Evolutionary conservation across 208 protist genomes (phyloP).

Genomic region (Leishmania braziliensis): DNA sequence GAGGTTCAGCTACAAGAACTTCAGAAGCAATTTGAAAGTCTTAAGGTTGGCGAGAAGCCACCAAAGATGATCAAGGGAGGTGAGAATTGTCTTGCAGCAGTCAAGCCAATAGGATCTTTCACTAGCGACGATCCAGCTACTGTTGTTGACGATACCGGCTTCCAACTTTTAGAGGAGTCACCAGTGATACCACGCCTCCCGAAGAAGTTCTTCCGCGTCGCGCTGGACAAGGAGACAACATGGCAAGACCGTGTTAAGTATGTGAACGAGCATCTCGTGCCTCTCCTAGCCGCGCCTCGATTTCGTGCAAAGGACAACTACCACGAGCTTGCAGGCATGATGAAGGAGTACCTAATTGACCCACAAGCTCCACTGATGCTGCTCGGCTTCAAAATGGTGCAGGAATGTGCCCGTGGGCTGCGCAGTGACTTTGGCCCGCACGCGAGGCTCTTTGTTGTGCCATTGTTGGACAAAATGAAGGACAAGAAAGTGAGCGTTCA

Average conservation of each 20-base stretch:
- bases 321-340: slow-evolving; percentile 76
- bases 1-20: slow-evolving; percentile 87
- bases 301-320: slow-evolving; percentile 83
- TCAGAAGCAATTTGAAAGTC: slow-evolving; percentile 70
- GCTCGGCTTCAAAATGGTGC: slow-evolving; percentile 83
- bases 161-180: slow-evolving; percentile 61
- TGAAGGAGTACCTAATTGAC: slow-evolving; percentile 74
- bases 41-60: slow-evolving; percentile 37
- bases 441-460: slow-evolving; percentile 47
- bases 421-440: slow-evolving; percentile 57
- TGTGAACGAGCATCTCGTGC: slow-evolving; percentile 68
- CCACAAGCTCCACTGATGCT: slow-evolving; percentile 88
- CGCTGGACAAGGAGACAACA: slow-evolving; percentile 68
- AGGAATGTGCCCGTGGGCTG: slow-evolving; percentile 74
- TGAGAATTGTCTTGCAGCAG: not conserved
- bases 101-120: slow-evolving; percentile 32
- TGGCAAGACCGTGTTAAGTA: slow-evolving; percentile 81
- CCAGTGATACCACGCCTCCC: slow-evolving; percentile 67
- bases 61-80: slow-evolving; percentile 28
- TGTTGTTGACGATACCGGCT: slow-evolving; percentile 55
- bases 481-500: slow-evolving; percentile 90
- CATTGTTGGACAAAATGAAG: slow-evolving; percentile 90
- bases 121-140: slow-evolving; percentile 9
- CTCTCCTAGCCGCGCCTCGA: slow-evolving; percentile 61
- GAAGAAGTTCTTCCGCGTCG: slow-evolving; percentile 71